Conservation (phyloP, 371 early-diverging fungal genomes). For the Zancudomyces culisetae region DNA sequence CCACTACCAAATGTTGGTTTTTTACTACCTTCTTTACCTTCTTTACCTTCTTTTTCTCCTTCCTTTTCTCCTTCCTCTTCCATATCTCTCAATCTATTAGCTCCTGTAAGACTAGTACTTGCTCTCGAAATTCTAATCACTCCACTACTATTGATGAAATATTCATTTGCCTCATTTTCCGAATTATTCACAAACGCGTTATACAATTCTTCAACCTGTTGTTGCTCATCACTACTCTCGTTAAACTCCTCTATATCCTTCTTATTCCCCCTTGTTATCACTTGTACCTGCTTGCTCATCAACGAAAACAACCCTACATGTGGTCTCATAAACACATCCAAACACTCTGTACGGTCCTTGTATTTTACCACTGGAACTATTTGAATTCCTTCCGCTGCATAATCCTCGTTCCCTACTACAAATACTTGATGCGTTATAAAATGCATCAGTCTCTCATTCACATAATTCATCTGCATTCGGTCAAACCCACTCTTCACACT, state of each 20-base stretch:
- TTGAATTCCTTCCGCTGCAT: conserved; percentile 26
- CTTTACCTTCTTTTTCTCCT: no score
- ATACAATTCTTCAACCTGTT: neutral
- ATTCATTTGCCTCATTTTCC: neutral
- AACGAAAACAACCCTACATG: conserved; percentile 38
- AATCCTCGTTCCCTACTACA: conserved; percentile 30
- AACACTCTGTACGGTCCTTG: conserved; percentile 13
- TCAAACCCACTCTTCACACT: conserved; percentile 32
- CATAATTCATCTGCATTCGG: conserved; percentile 63
- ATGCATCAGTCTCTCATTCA: conserved; percentile 49
- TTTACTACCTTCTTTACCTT: neutral
- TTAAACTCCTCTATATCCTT: conserved; percentile 5
- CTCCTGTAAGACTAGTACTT: neutral
- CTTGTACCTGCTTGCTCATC: conserved; percentile 35
- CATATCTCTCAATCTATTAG: no score
- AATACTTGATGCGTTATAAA: conserved; percentile 49
- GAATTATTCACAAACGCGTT: neutral
- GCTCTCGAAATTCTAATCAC: neutral
- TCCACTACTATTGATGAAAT: neutral
- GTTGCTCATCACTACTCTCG: neutral
- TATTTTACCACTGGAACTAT: neutral
- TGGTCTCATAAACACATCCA: conserved; percentile 32
- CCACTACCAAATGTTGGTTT: no score
- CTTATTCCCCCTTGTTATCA: conserved; percentile 7
- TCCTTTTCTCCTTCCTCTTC: no score